These are phyloP conservation scores for Centaurea solstitialis DNA, from an alignment of 129 eudicot genomes.

Conservation along the genomic window DNA sequence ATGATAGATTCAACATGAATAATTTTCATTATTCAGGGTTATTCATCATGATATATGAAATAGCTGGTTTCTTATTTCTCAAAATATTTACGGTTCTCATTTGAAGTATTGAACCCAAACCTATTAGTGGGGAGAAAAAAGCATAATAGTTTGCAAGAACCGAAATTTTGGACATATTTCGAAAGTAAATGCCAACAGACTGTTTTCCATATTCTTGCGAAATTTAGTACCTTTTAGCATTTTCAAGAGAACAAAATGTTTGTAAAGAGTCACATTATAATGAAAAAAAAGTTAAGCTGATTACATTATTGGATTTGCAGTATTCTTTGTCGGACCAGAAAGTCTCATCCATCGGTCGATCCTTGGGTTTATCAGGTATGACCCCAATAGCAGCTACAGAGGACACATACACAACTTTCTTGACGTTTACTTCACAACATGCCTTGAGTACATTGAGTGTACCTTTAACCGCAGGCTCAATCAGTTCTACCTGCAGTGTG, in stretches of 20 bases:
- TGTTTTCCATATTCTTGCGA: not conserved
- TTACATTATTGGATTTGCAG: conserved; percentile 73
- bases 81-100: not conserved
- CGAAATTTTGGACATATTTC: not conserved
- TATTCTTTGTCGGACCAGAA: conserved; percentile 88
- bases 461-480: conserved; percentile 84
- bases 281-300: not conserved
- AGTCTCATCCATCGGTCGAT: conserved; percentile 64
- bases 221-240: not conserved
- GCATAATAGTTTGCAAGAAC: not conserved
- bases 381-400: conserved; percentile 60
- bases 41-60: not conserved
- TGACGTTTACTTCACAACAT: conserved; percentile 64
- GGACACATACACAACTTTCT: conserved; percentile 64
- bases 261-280: not conserved
- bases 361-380: conserved; percentile 63
- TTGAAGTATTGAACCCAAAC: not conserved
- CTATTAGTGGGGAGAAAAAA: not conserved
- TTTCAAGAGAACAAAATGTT: not conserved
- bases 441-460: conserved; percentile 85
- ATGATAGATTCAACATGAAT: not conserved
- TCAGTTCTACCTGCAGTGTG: conserved; percentile 62
- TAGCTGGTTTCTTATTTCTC: not conserved
- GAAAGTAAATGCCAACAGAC: not conserved
- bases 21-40: not conserved